Base-by-base conservation (phyloP, 1,284 basidiomycete genomes). In the Ceratobasidium sp. region DNA sequence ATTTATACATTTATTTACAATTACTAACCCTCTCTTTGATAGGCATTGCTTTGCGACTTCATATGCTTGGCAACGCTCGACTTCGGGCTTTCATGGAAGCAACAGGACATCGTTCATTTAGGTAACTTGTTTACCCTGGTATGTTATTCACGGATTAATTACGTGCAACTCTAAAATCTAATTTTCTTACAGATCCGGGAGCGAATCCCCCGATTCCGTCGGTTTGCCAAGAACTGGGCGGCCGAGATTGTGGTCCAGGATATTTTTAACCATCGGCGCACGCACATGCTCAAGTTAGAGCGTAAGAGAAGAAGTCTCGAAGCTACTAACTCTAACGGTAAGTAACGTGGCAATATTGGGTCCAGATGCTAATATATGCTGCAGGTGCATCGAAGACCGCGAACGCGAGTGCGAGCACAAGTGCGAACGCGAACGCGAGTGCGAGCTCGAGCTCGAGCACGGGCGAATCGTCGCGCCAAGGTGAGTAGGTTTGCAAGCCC, bases 181-280 rank as follows among this genome's bases (percentile, higher is more conserved):
- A 63, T 29, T 9, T 9, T 5, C 44, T 6, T 7, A 24, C 27
- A 63, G 60, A 47, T 47, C 29, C 27, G 6, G 41, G 44, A 63
- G 17, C 45, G 60, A 11, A 47, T 63, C 19, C 60, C 60, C 4
- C 36, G 27, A 24, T 47, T 63, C 27, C 6, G 17, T 22, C 45
- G 60, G 22, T 47, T 63, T 27, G 31, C 14, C n/a, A 47, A 48
- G 15, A 63, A 63, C 41, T 63, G 60, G 60, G 41, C 44, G 1
- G 60, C 41, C 5, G 60, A 63, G 22, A 5, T 47, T 11, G 27
- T 63, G 15, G 60, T 63, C 4, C 41, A 48, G n/a, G 60, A 63
- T 24, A 29, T 45, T 19, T 63, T 63, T 24, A 63, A 63, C 44
- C 60, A 63, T 22, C 60, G 60, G 7, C 57, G 57, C 1, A 59